Base-by-base conservation (phyloP, 345 rosid species). In the Populus alba region DNA sequence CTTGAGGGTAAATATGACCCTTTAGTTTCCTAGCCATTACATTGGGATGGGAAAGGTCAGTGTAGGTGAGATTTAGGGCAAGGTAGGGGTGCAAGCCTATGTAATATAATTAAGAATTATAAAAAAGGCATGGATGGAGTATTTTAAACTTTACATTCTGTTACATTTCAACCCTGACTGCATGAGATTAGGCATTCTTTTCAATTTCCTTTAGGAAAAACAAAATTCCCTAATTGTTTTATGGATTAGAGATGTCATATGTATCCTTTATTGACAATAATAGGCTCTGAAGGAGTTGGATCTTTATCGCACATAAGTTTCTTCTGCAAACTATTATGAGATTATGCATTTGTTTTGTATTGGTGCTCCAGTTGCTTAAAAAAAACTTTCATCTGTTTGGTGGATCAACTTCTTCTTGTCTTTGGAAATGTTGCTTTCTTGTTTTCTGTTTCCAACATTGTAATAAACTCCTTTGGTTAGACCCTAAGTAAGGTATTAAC, bases 51-150 rank as follows among this genome's bases (percentile, higher is more conserved):
- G 83, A 37, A 78, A 78, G 83, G 85, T 75, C 79, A 78, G 83
- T 82, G 75, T 87, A 86, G 89, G 66, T 75, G 75, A 85, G 79
- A 76, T 80, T 27, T 79, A 79, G 87, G 85, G 68, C 41, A 82
- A 87, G 90, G 88, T 81, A 80, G 83, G 81, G 76, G 76, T 43
- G 66, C 73, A 71, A 79, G 9, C 38, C 57, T 0, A 31, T 78
- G 72, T 66, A 31, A 67, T 61, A 5, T 22, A 55, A 18, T 70
- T 37, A 35, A 70, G 47, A 33, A 57, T 68, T 31, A 31, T 31
- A 41, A 7, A 59, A 69, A 70, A 15, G 53, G 53, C 39, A 66
- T 35, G 20, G 8, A 7, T 18, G 7, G 7, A 63, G 5, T 37
- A 23, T 18, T 77, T 79, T 57, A 37, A 77, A 69, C 25, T 5